Evolutionary conservation across 345 rosid genomes (phyloP), one percentile per base, ranked within the genome.

Genomic region (Eucalyptus tenuipes): DNA sequence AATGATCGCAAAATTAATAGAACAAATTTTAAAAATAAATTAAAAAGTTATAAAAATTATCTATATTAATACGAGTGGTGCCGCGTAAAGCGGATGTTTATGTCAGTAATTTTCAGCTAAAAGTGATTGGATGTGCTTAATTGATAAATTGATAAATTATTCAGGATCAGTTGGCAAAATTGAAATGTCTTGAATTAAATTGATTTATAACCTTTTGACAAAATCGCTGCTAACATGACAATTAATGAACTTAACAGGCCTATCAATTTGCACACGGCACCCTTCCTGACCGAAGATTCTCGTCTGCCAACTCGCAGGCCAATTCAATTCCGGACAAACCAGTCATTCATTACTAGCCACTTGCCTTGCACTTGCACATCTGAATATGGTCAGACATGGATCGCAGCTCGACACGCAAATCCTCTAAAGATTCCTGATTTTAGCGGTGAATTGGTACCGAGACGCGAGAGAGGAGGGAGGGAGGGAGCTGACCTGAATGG

Each of bases 401-500:
- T 55, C 29, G 29, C 61, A 1, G 29, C 61, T 22, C 10, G 61
- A 24, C 61, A 24, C 29, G 29, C 6, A 22, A 55, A 55, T 24
- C 61, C 29, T 55, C 61, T 10, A 20, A 52, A 52, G 57, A 52
- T 52, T 52, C 57, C 7, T 7, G 57, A 52, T 18, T 52, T 52
- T 18, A 18, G 57, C 25, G 10, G 57, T 52, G 25, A 52, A 8
- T 3, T 52, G 20, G 1, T 52, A 52, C 57, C 10, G 57, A 20
- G 57, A 20, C 61, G 12, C 18, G 64, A 48, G 52, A 37, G 50
- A 17, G 10, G 27, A 61, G 27, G 71, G 29, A 61, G 25, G 71
- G 27, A 53, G 80, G 29, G 33, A 24, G 42, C 22, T 25, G 57
- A 95, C 99, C 95, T 97, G 98, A 90, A 95, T 93, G 48, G 98